A percentile compares a stretch with the other conserved stretches of the same genome.
Conservation (phyloP, 768 basidiomycete species). For the Trametes coccinea region DNA sequence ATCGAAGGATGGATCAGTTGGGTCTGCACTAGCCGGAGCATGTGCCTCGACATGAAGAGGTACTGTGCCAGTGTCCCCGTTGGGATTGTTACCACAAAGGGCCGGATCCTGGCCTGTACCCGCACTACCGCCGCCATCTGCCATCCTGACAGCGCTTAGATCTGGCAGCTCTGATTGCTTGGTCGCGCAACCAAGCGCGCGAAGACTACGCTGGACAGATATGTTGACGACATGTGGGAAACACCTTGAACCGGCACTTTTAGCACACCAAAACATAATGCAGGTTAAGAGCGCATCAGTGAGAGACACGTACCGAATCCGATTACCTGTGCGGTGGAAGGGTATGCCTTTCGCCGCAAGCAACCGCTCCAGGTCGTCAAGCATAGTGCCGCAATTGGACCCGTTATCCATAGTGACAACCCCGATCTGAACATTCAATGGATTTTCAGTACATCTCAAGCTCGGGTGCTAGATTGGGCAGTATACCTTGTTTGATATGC, state of each 20-base stretch:
- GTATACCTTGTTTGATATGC: neutral
- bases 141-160: neutral
- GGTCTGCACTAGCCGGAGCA: neutral
- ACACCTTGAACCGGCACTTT: too few species aligned
- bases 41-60: neutral
- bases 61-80: neutral
- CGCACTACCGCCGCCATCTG: slow-evolving; percentile 22
- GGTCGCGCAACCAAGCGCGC: neutral
- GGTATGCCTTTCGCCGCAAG: slow-evolving; percentile 23
- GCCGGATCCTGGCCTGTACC: slow-evolving; percentile 25
- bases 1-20: slow-evolving; percentile 28
- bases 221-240: neutral
- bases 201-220: neutral
- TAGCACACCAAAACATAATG: slow-evolving; percentile 30
- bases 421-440: slow-evolving; percentile 19
- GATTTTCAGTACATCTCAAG: slow-evolving; percentile 25
- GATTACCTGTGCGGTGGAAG: neutral
- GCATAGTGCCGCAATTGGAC: slow-evolving; percentile 36
- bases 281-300: slow-evolving; percentile 24
- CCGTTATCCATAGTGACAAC: slow-evolving; percentile 40
- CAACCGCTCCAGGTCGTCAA: slow-evolving; percentile 28
- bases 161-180: neutral
- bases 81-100: too few species aligned
- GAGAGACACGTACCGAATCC: neutral
- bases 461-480: neutral